Base-by-base conservation (phyloP, 1,139 yeast genomes). In the Suhomyces guaymorum region DNA sequence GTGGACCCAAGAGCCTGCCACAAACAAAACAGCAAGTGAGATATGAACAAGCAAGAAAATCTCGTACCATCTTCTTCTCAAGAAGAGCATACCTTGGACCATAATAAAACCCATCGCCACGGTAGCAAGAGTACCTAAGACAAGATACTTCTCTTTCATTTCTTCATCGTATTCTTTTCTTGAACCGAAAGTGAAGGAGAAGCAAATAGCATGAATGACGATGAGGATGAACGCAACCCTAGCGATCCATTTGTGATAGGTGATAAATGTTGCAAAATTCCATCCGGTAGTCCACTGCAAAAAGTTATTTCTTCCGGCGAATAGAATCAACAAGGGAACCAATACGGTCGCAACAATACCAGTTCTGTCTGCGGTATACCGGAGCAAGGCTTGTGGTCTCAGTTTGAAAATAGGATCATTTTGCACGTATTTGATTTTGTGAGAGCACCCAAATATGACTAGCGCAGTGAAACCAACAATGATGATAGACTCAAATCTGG, bases 221-320 rank as follows among this genome's bases (percentile, higher is more conserved):
- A 60, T 54, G 33, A 58, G 57, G 16, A 48, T 35, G 38, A 61
- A 55, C 27, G 54, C 59, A 15, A 53, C 52, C 38, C 73, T 56
- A 2, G 68, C 63, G 7, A 62, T 48, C 68, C 71, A 68, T 37
- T 67, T 55, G 41, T 69, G 74, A 41, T 51, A 66, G 7, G 60
- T 43, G 28, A 66, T 49, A 48, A 60, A 66, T 10, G 69, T 58
- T 24, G 66, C 54, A 44, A 51, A 68, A 35, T 59, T 52, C 63
- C 67, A 60, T 11, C 68, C 58, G 2, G 72, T 63, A n/a, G 63
- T 22, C 70, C 71, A 67, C 40, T 59, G 69, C 38, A 67, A 53
- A 37, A 68, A 60, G 46, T 68, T 68, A 44, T 68, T 68, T 32
- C 74, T 52, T 3, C 74, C 74, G n/a, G 70, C 73, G 50, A 68